Conservation (phyloP, 2,329 filamentous ascomycete genomes). For the Periconia digitata region DNA sequence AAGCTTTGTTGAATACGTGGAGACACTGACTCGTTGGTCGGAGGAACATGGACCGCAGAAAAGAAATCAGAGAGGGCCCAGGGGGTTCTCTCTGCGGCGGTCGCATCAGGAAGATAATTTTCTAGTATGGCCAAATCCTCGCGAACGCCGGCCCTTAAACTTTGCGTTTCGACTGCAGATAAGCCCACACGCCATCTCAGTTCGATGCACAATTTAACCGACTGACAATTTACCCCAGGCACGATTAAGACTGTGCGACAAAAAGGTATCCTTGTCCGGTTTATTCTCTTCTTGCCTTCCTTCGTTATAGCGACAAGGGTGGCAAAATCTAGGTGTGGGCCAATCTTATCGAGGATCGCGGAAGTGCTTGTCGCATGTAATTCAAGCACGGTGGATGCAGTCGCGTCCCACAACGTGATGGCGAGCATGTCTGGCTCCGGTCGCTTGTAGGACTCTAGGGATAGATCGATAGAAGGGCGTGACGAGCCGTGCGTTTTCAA, state of each 20-base stretch:
- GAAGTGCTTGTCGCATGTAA: conserved; percentile 20
- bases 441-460: conserved; percentile 24
- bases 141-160: conserved; percentile 16
- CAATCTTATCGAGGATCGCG: conserved; percentile 19
- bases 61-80: conserved; percentile 66
- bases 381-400: conserved; percentile 15
- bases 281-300: conserved; percentile 19
- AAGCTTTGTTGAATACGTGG: conserved; percentile 30
- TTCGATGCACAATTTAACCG: conserved; percentile 24
- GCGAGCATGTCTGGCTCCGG: conserved; percentile 13
- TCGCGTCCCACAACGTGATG: conserved; percentile 20
- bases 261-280: conserved; percentile 26
- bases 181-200: conserved; percentile 32
- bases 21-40: conserved; percentile 42
- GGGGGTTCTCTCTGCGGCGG: conserved; percentile 15
- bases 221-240: conserved; percentile 2
- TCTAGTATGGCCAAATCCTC: conserved; percentile 29
- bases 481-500: background rate
- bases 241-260: conserved; percentile 22
- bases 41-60: conserved; percentile 65
- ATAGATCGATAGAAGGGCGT: conserved; percentile 9
- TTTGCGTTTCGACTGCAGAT: conserved; percentile 28
- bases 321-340: conserved; percentile 23
- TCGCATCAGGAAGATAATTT: conserved; percentile 21
- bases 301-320: conserved; percentile 18